Percentiles rank a stretch among this genome's conserved stretches.
Evolutionary conservation across 305 asterid species (phyloP).

Genomic region (Withania somnifera): DNA sequence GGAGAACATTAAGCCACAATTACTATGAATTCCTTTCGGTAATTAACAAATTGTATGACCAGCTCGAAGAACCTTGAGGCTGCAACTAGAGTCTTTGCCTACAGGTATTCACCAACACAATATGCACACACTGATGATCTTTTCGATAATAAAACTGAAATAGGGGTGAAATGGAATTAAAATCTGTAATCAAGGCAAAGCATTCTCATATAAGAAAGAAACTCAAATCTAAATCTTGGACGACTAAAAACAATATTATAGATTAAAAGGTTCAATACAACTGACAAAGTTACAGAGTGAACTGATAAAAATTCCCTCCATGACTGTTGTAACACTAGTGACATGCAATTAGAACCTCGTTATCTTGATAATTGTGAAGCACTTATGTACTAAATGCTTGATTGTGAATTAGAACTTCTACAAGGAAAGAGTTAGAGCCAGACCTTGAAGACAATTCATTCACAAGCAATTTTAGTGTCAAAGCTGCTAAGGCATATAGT

Average conservation of each 20-base stretch:
- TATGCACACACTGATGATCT: not conserved
- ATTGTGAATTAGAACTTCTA: not conserved
- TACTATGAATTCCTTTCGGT: not conserved
- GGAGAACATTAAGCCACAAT: not conserved
- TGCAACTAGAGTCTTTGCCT: not conserved
- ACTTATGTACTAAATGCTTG: not conserved
- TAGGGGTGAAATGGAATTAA: not conserved
- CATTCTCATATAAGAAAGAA: not conserved
- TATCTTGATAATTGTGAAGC: not conserved
- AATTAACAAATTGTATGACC: not conserved
- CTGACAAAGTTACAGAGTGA: not conserved
- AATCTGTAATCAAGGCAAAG: not conserved
- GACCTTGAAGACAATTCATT: slow-evolving; percentile 18
- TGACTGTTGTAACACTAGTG: not conserved
- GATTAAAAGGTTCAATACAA: not conserved
- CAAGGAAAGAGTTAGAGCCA: not conserved
- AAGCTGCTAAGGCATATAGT: slow-evolving; percentile 92
- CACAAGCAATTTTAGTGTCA: slow-evolving; percentile 86
- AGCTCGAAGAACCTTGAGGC: not conserved
- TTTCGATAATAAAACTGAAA: not conserved
- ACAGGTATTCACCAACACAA: not conserved
- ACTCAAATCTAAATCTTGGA: not conserved
- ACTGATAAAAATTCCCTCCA: not conserved
- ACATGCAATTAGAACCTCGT: not conserved
- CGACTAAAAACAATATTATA: not conserved